Conservation (phyloP, 371 early-diverging fungal species). For the Chytridium lagenaria region DNA sequence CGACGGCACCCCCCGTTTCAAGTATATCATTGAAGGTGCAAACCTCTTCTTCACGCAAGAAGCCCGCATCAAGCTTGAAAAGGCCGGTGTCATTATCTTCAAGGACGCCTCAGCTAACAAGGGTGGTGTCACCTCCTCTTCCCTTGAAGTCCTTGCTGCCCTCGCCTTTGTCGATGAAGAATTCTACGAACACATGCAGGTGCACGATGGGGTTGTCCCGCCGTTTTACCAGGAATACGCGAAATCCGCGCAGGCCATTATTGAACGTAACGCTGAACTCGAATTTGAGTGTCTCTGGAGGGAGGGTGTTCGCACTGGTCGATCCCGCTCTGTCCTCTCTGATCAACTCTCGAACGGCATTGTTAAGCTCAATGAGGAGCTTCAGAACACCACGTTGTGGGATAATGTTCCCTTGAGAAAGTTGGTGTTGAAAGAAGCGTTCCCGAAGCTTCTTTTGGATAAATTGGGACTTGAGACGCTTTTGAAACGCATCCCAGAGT, state of each 20-base stretch:
- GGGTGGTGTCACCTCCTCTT: slow-evolving; percentile 97
- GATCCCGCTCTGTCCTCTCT: slow-evolving; percentile 83
- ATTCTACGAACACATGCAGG: slow-evolving; percentile 90
- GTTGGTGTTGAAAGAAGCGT: slow-evolving; percentile 85
- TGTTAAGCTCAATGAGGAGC: slow-evolving; percentile 88
- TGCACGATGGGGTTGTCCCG: slow-evolving; percentile 57
- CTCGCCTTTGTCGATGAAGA: slow-evolving; percentile 90
- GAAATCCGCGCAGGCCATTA: slow-evolving; percentile 86
- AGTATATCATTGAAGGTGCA: slow-evolving; percentile 98
- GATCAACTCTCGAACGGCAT: slow-evolving; percentile 93
- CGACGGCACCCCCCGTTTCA: slow-evolving; percentile 89
- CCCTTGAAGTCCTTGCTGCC: slow-evolving; percentile 96
- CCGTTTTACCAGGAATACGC: slow-evolving; percentile 91
- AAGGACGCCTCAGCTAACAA: slow-evolving; percentile 99
- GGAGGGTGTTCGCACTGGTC: slow-evolving; percentile 75
- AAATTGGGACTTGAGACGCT: slow-evolving; percentile 86
- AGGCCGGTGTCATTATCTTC: slow-evolving; percentile 91
- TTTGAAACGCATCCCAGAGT: slow-evolving; percentile 87
- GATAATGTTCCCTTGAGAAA: slow-evolving; percentile 84
- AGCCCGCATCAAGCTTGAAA: slow-evolving; percentile 94
- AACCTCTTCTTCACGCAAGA: slow-evolving; percentile 98
- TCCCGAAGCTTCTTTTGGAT: slow-evolving; percentile 90
- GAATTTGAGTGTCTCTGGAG: slow-evolving; percentile 97
- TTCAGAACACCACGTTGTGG: slow-evolving; percentile 92
- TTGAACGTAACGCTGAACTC: slow-evolving; percentile 91